Evolutionary conservation across 192 early-diverging fungal genomes (phyloP).

Genomic region (Kickxella alabastrina): DNA sequence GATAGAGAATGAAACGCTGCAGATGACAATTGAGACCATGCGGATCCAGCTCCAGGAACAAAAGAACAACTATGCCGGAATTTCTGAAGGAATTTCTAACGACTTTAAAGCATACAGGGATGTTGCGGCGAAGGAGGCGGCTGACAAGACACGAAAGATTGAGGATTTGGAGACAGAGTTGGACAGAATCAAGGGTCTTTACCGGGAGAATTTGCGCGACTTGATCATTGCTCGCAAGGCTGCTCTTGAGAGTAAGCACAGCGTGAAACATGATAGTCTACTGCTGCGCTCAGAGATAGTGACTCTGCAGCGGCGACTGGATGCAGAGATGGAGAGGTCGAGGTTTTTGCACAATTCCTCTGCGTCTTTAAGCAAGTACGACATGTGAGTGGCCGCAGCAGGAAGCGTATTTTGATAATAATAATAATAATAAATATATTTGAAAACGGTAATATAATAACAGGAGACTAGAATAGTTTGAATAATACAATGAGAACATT

Average conservation of each 20-base stretch:
- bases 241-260: conserved; percentile 43
- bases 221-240: conserved; percentile 40
- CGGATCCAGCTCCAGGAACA: conserved; percentile 52
- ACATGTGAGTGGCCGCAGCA: no score
- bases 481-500: no score
- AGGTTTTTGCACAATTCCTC: conserved; percentile 34
- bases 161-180: conserved; percentile 38
- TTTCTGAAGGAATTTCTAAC: conserved; percentile 32
- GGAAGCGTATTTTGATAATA: no score
- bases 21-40: conserved; percentile 49
- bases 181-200: conserved; percentile 37
- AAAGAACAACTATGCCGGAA: conserved; percentile 43
- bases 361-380: neutral
- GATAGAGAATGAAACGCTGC: conserved; percentile 45
- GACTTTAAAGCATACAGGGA: conserved; percentile 41
- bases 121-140: conserved; percentile 10
- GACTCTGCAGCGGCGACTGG: conserved; percentile 47
- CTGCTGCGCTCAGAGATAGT: conserved; percentile 47
- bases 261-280: conserved; percentile 46
- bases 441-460: neutral
- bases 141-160: conserved; percentile 23
- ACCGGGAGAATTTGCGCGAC: conserved; percentile 47
- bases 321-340: conserved; percentile 47
- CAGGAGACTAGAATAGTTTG: neutral
- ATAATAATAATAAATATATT: neutral